Conservation (phyloP, 176 grass and related monocot species). For the Aegilops sharonensis region DNA sequence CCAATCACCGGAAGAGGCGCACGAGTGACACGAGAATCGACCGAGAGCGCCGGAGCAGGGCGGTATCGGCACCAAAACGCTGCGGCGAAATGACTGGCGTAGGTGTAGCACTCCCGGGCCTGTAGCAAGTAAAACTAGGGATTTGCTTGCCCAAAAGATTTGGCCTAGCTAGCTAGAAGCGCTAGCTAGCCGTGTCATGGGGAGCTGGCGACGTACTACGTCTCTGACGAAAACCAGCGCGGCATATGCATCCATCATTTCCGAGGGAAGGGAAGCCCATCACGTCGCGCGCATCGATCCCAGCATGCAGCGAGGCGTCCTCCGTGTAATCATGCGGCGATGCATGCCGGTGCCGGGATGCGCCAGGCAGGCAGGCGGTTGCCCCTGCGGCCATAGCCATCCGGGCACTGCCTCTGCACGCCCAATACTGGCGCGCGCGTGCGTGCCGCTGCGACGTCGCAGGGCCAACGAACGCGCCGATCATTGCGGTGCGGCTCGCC, state of each 20-base stretch:
- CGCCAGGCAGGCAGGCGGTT: neutral
- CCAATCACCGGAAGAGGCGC: neutral
- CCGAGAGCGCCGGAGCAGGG: neutral
- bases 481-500: constrained; percentile 23
- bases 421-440: constrained; percentile 3
- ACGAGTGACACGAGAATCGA: neutral
- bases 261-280: neutral
- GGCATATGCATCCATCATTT: constrained; percentile 27
- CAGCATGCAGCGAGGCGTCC: neutral
- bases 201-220: neutral
- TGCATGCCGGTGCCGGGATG: constrained; percentile 18
- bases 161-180: neutral
- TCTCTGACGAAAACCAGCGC: neutral
- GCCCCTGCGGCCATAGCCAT: neutral
- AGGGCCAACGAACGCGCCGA: neutral
- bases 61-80: neutral
- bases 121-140: neutral
- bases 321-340: neutral
- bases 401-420: neutral
- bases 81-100: neutral
- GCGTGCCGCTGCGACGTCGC: neutral
- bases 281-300: constrained; percentile 30
- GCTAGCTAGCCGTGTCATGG: neutral
- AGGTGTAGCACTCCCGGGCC: neutral
- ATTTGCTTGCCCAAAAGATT: neutral